Evolutionary conservation across 257 asterid genomes (phyloP).

Genomic region (Penstemon newberryi): DNA sequence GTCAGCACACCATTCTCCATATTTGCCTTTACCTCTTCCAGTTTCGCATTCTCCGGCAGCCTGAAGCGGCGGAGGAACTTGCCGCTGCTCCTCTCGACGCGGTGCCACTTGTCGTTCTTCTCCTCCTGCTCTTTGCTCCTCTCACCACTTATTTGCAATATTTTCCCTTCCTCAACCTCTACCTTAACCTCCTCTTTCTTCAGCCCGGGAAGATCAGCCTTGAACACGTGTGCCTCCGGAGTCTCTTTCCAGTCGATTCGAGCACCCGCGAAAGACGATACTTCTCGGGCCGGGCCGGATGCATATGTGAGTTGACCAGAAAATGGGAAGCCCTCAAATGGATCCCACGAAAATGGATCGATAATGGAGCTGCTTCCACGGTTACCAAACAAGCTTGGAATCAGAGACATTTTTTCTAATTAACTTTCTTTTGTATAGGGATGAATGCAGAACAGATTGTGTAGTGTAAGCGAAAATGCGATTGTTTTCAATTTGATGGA

Average conservation of each 20-base stretch:
- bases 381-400: constrained; percentile 23
- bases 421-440: too few relatives aligned
- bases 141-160: constrained; percentile 37
- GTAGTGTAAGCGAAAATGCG: too few relatives aligned
- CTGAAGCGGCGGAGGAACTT: constrained; percentile 33
- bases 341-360: constrained; percentile 34
- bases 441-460: too few relatives aligned
- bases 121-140: constrained; percentile 40
- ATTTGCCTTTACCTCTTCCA: constrained; percentile 28
- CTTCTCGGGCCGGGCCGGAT: constrained; percentile 16
- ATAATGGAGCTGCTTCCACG: constrained; percentile 12
- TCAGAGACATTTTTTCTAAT: constrained; percentile 21
- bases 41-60: constrained; percentile 32
- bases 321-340: constrained; percentile 21
- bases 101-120: constrained; percentile 42
- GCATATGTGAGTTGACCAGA: background rate
- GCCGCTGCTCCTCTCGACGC: constrained; percentile 33
- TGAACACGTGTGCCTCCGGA: constrained; percentile 28
- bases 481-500: too few relatives aligned
- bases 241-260: constrained; percentile 42
- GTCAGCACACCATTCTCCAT: constrained; percentile 42
- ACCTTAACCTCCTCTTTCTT: constrained; percentile 35
- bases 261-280: constrained; percentile 27
- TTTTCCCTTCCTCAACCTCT: constrained; percentile 26
- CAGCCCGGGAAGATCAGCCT: constrained; percentile 26